These are phyloP conservation scores for Tricholoma flavovirens DNA, from an alignment of 768 basidiomycete species.

Conservation along the genomic window DNA sequence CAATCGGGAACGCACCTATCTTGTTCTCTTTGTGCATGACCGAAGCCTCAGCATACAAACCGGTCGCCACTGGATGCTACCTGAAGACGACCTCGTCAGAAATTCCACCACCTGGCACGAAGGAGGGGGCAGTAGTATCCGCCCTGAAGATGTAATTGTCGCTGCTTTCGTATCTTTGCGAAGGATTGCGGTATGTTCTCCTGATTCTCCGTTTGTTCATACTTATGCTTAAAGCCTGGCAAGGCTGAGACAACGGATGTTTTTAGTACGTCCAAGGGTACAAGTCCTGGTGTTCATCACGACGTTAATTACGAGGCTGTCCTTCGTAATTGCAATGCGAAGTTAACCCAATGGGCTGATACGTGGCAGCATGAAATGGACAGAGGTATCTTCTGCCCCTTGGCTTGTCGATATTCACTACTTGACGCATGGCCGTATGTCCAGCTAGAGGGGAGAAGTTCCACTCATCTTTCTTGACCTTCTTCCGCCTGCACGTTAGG, in stretches of 20 bases:
- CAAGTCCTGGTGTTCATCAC: conserved; percentile 36
- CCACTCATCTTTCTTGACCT: conserved; percentile 67
- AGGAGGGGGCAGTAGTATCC: conserved; percentile 42
- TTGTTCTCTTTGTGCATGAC: conserved; percentile 83
- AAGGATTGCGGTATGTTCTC: conserved; percentile 61
- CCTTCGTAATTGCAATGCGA: conserved; percentile 64
- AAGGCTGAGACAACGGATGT: conserved; percentile 79
- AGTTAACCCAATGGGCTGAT: conserved; percentile 67
- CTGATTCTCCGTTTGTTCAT: neutral
- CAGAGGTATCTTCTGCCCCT: conserved; percentile 39
- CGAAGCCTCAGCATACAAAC: conserved; percentile 84
- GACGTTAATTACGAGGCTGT: conserved; percentile 74
- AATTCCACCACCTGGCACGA: conserved; percentile 70
- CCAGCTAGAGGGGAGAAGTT: conserved; percentile 69
- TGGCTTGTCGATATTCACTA: neutral
- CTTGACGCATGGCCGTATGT: conserved; percentile 7
- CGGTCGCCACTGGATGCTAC: conserved; percentile 83
- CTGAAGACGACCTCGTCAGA: conserved; percentile 75
- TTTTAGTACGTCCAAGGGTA: conserved; percentile 48
- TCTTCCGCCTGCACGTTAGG: conserved; percentile 74
- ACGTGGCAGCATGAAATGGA: conserved; percentile 72
- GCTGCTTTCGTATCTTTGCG: conserved; percentile 74
- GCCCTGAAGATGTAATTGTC: conserved; percentile 79
- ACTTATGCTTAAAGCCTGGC: conserved; percentile 4
- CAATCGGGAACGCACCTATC: conserved; percentile 80